Percentiles rank a stretch among this genome's conserved stretches.
These are phyloP conservation scores for Glycine latifolia DNA, from an alignment of 306 rosid species.

Conservation along the genomic window DNA sequence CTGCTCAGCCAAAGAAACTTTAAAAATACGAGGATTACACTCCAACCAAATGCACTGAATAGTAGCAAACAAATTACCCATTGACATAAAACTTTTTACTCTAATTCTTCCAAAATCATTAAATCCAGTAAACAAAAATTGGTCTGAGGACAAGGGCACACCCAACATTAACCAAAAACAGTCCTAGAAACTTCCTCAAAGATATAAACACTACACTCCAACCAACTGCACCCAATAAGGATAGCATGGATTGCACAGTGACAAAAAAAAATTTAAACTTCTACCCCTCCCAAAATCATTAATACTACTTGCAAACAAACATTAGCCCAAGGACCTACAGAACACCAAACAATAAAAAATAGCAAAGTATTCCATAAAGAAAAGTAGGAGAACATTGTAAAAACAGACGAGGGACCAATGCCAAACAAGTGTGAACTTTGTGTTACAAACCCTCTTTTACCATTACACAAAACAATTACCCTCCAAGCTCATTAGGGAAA, in stretches of 20 bases:
- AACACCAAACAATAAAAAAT: background rate
- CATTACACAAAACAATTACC: background rate
- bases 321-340: background rate
- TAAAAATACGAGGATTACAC: background rate
- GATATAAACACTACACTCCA: background rate
- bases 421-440: background rate
- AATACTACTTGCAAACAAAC: background rate
- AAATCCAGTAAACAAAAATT: background rate
- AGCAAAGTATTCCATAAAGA: slow-evolving; percentile 6
- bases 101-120: background rate
- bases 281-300: background rate
- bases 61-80: background rate
- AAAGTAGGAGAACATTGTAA: background rate
- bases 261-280: background rate
- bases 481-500: background rate
- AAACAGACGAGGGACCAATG: background rate
- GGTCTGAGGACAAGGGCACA: background rate
- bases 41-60: background rate
- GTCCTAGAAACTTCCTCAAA: background rate
- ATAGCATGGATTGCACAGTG: background rate
- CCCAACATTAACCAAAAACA: background rate
- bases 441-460: background rate
- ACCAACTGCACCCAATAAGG: background rate
- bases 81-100: background rate
- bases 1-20: background rate